A percentile compares a stretch with the other conserved stretches of the same genome.
Evolutionary conservation across 768 basidiomycete species (phyloP).

Genomic region (Termitomyces sp.): DNA sequence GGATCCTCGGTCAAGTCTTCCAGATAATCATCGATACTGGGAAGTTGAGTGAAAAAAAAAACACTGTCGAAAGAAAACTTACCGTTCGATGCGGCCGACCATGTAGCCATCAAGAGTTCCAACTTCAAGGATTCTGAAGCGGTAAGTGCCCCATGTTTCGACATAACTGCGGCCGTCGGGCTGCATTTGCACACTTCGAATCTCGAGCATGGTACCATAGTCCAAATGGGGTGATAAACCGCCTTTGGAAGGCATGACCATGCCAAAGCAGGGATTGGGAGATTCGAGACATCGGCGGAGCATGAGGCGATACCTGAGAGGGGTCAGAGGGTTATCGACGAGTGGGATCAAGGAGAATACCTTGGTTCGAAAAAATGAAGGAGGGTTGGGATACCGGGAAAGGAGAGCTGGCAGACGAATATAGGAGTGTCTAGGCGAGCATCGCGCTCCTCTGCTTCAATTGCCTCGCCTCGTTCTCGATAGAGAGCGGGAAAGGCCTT

Average conservation of each 20-base stretch:
- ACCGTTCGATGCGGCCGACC: conserved; percentile 74
- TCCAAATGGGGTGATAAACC: conserved; percentile 38
- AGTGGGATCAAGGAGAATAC: conserved; percentile 20
- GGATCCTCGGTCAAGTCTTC: conserved; percentile 24
- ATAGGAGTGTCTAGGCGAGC: conserved; percentile 83
- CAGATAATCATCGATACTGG: conserved; percentile 21
- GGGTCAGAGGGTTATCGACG: neutral
- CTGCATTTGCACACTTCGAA: conserved; percentile 79
- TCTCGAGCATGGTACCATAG: conserved; percentile 94
- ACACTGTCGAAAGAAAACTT: conserved; percentile 1
- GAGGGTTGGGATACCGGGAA: conserved; percentile 86
- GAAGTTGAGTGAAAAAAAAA: neutral
- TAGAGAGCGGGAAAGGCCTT: conserved; percentile 63
- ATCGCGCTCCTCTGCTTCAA: conserved; percentile 73
- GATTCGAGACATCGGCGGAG: conserved; percentile 89
- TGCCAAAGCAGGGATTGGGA: conserved; percentile 78
- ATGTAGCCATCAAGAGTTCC: conserved; percentile 86
- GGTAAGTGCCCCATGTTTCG: conserved; percentile 57
- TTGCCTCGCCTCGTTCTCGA: conserved; percentile 51
- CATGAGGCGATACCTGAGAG: conserved; percentile 81
- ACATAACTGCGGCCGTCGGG: conserved; percentile 85
- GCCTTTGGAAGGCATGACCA: conserved; percentile 70
- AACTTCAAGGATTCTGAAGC: conserved; percentile 84
- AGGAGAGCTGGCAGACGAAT: conserved; percentile 84
- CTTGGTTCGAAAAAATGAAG: conserved; percentile 94